A percentile compares a stretch with the other conserved stretches of the same genome.
Evolutionary conservation across 257 asterid species (phyloP).

Genomic region (Ehretia macrophylla): DNA sequence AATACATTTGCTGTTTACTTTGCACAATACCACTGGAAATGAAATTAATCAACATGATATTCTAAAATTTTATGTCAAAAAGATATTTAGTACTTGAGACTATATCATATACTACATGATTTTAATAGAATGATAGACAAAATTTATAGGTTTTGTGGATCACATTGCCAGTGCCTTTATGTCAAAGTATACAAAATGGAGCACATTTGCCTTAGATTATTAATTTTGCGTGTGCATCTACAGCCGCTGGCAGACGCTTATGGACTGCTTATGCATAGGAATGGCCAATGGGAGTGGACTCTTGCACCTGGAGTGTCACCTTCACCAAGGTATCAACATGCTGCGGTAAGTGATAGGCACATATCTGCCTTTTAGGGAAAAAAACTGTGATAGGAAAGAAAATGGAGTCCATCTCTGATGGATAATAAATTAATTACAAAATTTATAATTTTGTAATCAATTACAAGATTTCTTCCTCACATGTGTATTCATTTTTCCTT

Average conservation of each 20-base stretch:
- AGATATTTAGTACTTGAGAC: too few relatives aligned
- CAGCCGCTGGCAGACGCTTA: constrained; percentile 96
- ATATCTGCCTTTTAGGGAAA: neutral
- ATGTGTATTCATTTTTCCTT: too few relatives aligned
- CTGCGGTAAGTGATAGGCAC: constrained; percentile 61
- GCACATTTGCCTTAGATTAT: constrained; percentile 19
- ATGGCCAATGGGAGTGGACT: constrained; percentile 99
- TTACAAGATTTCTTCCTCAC: too few relatives aligned
- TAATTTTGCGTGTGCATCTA: constrained; percentile 22
- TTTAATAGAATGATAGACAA: too few relatives aligned
- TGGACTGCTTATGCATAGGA: constrained; percentile 98
- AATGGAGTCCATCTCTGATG: neutral
- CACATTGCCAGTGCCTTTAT: too few relatives aligned
- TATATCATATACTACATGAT: too few relatives aligned
- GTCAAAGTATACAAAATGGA: neutral
- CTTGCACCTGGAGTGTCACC: constrained; percentile 99
- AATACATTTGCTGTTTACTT: neutral
- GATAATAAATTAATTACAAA: too few relatives aligned
- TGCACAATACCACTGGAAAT: neutral
- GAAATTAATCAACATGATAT: too few relatives aligned
- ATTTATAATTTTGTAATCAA: too few relatives aligned
- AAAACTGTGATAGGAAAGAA: neutral
- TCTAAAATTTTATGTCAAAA: too few relatives aligned
- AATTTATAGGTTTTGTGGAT: too few relatives aligned
- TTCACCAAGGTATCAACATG: constrained; percentile 94